Conservation (phyloP, 257 asterid species). For the Solanum chaucha region DNA sequence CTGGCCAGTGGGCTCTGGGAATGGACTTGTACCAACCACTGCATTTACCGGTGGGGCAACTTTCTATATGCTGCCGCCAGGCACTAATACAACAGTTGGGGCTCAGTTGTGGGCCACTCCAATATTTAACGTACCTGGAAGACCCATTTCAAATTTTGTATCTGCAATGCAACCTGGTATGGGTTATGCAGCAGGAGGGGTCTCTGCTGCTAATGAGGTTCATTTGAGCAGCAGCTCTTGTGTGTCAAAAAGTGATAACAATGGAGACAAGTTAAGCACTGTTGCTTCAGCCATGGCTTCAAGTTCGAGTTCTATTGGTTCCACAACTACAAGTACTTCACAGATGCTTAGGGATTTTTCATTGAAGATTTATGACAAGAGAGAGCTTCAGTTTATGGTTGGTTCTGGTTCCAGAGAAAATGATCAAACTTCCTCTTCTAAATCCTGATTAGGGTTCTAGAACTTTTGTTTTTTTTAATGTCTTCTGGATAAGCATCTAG, state of each 20-base stretch:
- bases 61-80: constrained; percentile 57
- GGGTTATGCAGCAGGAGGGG: constrained; percentile 1
- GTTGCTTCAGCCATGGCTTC: constrained; percentile 29
- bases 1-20: constrained; percentile 24
- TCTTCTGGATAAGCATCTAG: not conserved
- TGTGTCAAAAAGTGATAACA: constrained; percentile 3
- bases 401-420: no score
- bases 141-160: constrained; percentile 39
- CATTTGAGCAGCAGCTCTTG: not conserved
- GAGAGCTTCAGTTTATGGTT: no score
- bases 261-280: constrained; percentile 3
- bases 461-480: not conserved
- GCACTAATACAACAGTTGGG: constrained; percentile 14
- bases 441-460: not conserved
- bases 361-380: no score
- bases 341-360: no score
- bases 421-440: no score
- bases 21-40: constrained; percentile 11
- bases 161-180: constrained; percentile 19
- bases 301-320: constrained; percentile 12
- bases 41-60: constrained; percentile 34
- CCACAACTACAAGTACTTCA: constrained; percentile 5
- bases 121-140: constrained; percentile 34
- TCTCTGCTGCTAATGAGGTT: not conserved
- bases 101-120: constrained; percentile 81